Evolutionary conservation across 805 yeast genomes (phyloP).

Genomic region (Wickerhamiella kurtzmanii): DNA sequence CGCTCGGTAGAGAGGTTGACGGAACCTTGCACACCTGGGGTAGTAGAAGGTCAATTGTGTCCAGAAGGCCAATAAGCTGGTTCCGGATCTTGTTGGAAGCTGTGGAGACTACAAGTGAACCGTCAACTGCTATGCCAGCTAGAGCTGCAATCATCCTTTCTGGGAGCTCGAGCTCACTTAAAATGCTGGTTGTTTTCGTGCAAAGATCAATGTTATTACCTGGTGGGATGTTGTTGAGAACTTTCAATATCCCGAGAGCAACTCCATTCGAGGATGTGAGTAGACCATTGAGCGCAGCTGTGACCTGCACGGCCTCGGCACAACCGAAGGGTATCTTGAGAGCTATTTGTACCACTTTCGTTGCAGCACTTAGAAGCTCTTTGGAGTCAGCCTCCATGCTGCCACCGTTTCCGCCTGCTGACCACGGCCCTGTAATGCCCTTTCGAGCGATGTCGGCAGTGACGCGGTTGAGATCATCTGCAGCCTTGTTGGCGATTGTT

Average conservation of each 20-base stretch:
- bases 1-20: neutral
- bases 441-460: neutral
- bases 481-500: neutral
- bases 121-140: neutral
- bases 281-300: neutral
- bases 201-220: neutral
- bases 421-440: neutral
- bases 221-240: neutral
- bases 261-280: neutral
- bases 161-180: neutral
- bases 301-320: neutral
- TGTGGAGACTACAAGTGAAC: neutral
- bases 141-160: neutral
- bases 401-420: neutral
- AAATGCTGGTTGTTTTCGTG: neutral
- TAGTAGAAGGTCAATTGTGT: neutral
- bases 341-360: neutral
- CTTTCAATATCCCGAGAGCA: neutral
- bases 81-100: neutral
- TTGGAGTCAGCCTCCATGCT: neutral
- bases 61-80: neutral
- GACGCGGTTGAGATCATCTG: neutral
- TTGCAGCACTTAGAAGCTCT: neutral
- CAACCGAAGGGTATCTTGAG: neutral
- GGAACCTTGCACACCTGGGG: neutral